A percentile compares a stretch with the other conserved stretches of the same genome.
These are phyloP conservation scores for Colletotrichum scovillei DNA, from an alignment of 2,329 filamentous ascomycete species.

Conservation along the genomic window DNA sequence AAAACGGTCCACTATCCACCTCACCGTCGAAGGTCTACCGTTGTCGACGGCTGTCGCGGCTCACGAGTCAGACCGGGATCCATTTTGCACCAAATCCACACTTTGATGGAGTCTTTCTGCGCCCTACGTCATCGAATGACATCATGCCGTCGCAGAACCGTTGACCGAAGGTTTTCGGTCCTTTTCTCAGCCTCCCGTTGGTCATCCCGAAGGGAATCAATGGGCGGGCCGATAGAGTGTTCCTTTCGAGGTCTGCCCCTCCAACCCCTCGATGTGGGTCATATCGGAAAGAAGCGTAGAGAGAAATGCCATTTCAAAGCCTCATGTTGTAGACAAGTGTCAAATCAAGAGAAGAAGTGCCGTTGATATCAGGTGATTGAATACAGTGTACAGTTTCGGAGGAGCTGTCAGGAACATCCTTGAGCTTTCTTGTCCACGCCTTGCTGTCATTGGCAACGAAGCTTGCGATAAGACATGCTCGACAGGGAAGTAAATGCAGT, in stretches of 20 bases:
- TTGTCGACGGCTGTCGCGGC: conserved; percentile 12
- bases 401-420: background rate
- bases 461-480: background rate
- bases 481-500: background rate
- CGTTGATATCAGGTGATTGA: background rate
- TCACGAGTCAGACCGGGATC: conserved; percentile 11
- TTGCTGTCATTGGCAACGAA: background rate
- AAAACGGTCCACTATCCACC: background rate
- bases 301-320: background rate
- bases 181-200: conserved; percentile 2
- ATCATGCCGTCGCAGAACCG: conserved; percentile 28
- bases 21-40: background rate
- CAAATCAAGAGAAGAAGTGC: background rate
- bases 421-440: too few species aligned
- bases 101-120: conserved; percentile 1
- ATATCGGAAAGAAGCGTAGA: background rate
- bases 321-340: background rate
- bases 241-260: conserved; percentile 6
- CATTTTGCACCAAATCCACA: background rate
- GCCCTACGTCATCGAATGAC: conserved; percentile 23
- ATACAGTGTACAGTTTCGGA: background rate
- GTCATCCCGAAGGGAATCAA: background rate
- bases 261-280: background rate
- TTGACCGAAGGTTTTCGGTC: conserved; percentile 17
- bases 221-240: background rate